Conservation (phyloP, 208 protist species). For the Leishmania amazonensis region DNA sequence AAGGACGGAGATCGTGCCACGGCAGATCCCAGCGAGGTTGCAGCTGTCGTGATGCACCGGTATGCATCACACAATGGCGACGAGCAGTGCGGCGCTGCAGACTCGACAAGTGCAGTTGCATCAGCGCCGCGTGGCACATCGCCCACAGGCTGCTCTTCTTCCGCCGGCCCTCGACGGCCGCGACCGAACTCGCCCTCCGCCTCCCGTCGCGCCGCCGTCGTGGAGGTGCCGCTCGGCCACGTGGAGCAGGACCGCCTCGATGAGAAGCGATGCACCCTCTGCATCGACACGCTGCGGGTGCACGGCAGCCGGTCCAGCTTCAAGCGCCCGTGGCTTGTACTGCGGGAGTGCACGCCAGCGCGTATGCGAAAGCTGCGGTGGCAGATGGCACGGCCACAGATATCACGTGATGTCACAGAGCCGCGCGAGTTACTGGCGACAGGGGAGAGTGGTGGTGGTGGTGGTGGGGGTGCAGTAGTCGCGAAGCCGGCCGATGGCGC, state of each 20-base stretch:
- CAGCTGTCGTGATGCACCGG: background rate
- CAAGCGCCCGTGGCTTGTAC: conserved; percentile 52
- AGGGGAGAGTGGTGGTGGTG: background rate
- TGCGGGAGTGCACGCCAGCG: conserved; percentile 25
- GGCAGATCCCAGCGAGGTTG: background rate
- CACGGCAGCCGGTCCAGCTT: conserved; percentile 44
- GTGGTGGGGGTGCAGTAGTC: background rate
- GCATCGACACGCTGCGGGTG: conserved; percentile 62
- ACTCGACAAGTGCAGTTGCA: background rate
- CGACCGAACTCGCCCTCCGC: background rate
- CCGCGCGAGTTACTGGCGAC: background rate
- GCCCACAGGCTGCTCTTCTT: background rate
- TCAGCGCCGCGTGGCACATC: background rate
- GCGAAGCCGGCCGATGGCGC: background rate
- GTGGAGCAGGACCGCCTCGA: conserved; percentile 51
- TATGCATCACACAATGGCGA: background rate
- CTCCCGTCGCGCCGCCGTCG: background rate
- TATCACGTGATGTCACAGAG: background rate
- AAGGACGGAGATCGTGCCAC: background rate
- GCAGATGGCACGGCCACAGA: background rate
- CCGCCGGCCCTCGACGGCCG: background rate
- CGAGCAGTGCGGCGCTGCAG: background rate
- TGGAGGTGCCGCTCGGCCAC: conserved; percentile 56
- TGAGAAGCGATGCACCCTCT: conserved; percentile 55
- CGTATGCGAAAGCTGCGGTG: conserved; percentile 12